These are phyloP conservation scores for Podila verticillata DNA, from an alignment of 192 early-diverging fungal species.

Conservation along the genomic window DNA sequence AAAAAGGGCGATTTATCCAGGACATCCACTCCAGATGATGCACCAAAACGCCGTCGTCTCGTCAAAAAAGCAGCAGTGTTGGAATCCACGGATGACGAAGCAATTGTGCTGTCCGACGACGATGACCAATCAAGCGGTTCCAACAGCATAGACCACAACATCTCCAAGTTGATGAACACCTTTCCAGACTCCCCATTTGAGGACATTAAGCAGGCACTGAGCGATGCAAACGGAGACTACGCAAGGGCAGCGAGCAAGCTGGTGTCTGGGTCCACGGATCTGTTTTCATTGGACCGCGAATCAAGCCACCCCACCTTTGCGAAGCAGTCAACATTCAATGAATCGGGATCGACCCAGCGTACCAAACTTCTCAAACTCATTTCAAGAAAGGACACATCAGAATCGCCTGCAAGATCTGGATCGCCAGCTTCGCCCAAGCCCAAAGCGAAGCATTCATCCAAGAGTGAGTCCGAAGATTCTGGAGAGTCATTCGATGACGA, in stretches of 20 bases:
- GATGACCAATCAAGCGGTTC: constrained; percentile 5
- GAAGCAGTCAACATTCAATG: not conserved
- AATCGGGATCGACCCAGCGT: not conserved
- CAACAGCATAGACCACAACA: constrained; percentile 10
- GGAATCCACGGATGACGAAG: not conserved
- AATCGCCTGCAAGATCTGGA: not conserved
- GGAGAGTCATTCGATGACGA: constrained; percentile 19
- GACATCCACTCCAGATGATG: not conserved
- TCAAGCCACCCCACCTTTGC: not conserved
- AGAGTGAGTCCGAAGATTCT: constrained; percentile 11
- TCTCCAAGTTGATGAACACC: constrained; percentile 25
- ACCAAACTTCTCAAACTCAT: not conserved
- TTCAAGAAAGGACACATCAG: not conserved
- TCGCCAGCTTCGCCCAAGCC: not conserved
- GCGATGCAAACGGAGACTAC: constrained; percentile 17
- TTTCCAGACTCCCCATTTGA: constrained; percentile 23
- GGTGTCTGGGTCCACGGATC: not conserved
- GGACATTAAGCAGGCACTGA: constrained; percentile 14
- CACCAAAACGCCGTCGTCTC: constrained; percentile 28
- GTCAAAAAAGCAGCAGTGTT: constrained; percentile 2
- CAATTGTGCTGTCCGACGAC: constrained; percentile 17
- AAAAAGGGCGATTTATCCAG: constrained; percentile 2
- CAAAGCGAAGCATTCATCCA: not conserved
- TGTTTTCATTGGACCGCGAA: not conserved
- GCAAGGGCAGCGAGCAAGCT: constrained; percentile 17